Conservation (phyloP, 345 rosid species). For the Populus alba region DNA sequence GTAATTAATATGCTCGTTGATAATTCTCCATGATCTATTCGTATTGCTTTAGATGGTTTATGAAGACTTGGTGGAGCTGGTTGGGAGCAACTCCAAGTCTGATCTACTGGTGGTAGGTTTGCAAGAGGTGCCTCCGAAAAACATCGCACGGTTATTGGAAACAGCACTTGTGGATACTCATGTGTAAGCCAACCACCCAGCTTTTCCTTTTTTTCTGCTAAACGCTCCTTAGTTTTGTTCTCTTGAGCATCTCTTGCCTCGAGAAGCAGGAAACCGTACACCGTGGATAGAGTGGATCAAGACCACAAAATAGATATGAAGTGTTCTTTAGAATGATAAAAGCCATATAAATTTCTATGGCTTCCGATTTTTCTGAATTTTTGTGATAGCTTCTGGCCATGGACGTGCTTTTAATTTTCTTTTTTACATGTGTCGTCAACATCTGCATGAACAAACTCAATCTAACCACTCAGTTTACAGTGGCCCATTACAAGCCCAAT, state of each 20-base stretch:
- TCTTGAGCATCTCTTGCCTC: not conserved
- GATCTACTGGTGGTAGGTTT: constrained; percentile 49
- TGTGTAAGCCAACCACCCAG: constrained; percentile 21
- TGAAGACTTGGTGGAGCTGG: constrained; percentile 43
- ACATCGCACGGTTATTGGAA: constrained; percentile 33
- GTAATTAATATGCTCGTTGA: too few relatives aligned
- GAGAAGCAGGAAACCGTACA: too few relatives aligned
- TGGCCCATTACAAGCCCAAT: too few relatives aligned
- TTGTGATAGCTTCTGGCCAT: too few relatives aligned
- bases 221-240: not conserved
- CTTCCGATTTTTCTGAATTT: too few relatives aligned
- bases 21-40: not conserved
- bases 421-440: too few relatives aligned
- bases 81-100: constrained; percentile 38
- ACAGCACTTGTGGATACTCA: constrained; percentile 40
- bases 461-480: too few relatives aligned
- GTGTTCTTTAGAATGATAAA: not conserved
- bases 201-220: not conserved
- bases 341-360: not conserved
- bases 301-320: not conserved
- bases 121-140: constrained; percentile 48
- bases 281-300: not conserved
- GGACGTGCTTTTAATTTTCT: too few relatives aligned
- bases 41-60: constrained; percentile 26
- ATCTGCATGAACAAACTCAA: too few relatives aligned